Conservation (phyloP, 805 yeast genomes). For the Ogataea haglerorum region DNA sequence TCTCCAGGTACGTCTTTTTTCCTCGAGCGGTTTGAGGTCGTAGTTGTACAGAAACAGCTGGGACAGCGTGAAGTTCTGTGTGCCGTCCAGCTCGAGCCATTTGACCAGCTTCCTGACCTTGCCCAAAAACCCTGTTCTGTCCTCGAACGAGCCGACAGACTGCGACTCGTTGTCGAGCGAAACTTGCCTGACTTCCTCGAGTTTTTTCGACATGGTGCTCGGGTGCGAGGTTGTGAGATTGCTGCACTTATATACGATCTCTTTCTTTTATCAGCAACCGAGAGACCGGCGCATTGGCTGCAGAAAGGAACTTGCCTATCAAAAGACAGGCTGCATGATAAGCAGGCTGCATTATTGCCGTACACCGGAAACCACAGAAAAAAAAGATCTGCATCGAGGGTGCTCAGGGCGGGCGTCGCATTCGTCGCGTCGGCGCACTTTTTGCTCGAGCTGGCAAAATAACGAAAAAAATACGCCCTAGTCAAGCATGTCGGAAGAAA, state of each 20-base stretch:
- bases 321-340: neutral
- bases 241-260: neutral
- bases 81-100: conserved; percentile 28
- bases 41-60: conserved; percentile 69
- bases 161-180: conserved; percentile 2
- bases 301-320: too few relatives aligned
- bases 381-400: neutral
- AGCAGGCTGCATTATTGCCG: conserved; percentile 2
- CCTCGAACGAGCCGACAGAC: conserved; percentile 5
- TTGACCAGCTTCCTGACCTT: conserved; percentile 10
- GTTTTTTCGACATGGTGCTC: conserved; percentile 1
- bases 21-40: conserved; percentile 79
- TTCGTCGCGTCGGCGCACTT: too few relatives aligned
- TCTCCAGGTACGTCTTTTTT: conserved; percentile 72
- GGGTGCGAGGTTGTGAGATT: neutral
- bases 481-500: conserved; percentile 16
- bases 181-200: conserved; percentile 5
- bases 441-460: neutral
- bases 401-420: too few relatives aligned
- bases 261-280: conserved; percentile 2
- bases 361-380: neutral
- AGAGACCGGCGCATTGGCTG: neutral
- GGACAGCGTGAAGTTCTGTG: conserved; percentile 40
- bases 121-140: neutral
- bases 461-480: neutral